Conservation (phyloP, 2,329 filamentous ascomycete species). For the Penicillium nordicum region DNA sequence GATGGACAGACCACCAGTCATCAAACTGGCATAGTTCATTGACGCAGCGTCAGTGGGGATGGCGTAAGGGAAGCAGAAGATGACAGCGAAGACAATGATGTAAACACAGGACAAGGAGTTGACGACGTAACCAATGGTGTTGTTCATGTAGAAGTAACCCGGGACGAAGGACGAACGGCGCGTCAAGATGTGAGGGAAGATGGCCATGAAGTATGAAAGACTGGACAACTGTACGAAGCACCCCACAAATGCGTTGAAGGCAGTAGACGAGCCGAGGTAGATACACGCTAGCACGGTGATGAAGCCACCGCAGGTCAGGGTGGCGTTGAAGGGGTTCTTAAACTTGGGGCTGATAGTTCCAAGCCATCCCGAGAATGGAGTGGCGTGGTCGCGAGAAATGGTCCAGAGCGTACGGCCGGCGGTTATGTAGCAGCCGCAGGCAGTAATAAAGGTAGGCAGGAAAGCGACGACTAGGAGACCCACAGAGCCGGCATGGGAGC, state of each 20-base stretch:
- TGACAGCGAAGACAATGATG: conserved; percentile 55
- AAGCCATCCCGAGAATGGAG: conserved; percentile 55
- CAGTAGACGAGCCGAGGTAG: conserved; percentile 53
- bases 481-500: conserved; percentile 51
- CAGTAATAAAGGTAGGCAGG: conserved; percentile 53
- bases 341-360: conserved; percentile 52
- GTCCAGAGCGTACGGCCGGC: conserved; percentile 61
- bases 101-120: conserved; percentile 52
- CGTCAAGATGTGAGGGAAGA: conserved; percentile 50
- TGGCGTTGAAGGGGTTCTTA: conserved; percentile 59
- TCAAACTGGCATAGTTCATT: conserved; percentile 56
- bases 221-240: conserved; percentile 58
- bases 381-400: conserved; percentile 57
- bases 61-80: conserved; percentile 58
- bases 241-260: conserved; percentile 57
- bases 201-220: conserved; percentile 54
- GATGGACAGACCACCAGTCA: conserved; percentile 52
- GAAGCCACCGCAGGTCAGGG: conserved; percentile 52
- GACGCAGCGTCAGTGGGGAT: conserved; percentile 45
- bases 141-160: conserved; percentile 54
- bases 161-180: conserved; percentile 51
- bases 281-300: conserved; percentile 56
- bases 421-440: conserved; percentile 56
- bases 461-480: conserved; percentile 58
- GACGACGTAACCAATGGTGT: conserved; percentile 48